Conservation (phyloP, 305 asterid species). For the Fraxinus angustifolia region DNA sequence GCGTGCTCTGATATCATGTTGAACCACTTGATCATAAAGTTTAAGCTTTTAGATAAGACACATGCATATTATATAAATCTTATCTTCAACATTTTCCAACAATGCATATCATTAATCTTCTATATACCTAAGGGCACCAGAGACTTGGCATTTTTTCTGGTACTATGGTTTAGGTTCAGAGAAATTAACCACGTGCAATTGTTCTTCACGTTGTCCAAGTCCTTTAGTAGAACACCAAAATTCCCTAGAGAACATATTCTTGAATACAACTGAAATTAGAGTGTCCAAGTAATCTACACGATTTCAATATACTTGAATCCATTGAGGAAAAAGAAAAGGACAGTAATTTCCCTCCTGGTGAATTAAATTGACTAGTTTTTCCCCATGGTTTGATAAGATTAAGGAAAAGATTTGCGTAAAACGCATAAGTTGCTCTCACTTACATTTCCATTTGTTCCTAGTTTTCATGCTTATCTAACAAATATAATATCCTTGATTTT, state of each 20-base stretch:
- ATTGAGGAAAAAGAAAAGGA: not conserved
- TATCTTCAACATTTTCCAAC: not conserved
- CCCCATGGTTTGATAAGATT: not conserved
- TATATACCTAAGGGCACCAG: not conserved
- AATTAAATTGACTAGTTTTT: not conserved
- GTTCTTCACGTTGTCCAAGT: not conserved
- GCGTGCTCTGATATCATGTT: too few relatives aligned
- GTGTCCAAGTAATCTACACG: not conserved
- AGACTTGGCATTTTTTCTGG: not conserved
- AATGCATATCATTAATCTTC: not conserved
- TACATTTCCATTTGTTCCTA: not conserved
- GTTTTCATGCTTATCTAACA: not conserved
- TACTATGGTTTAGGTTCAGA: not conserved
- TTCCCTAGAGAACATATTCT: not conserved
- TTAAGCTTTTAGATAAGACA: too few relatives aligned
- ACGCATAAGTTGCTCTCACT: not conserved
- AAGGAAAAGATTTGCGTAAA: not conserved
- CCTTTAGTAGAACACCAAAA: not conserved
- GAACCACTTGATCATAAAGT: too few relatives aligned
- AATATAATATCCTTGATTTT: not conserved
- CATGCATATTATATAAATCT: too few relatives aligned
- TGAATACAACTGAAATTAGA: not conserved
- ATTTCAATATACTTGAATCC: not conserved
- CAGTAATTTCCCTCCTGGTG: not conserved
- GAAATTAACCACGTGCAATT: not conserved